Percentiles rank a stretch among this genome's conserved stretches.
These are phyloP conservation scores for Saccharomycopsis crataegensis DNA, from an alignment of 1,139 yeast genomes.

Conservation along the genomic window DNA sequence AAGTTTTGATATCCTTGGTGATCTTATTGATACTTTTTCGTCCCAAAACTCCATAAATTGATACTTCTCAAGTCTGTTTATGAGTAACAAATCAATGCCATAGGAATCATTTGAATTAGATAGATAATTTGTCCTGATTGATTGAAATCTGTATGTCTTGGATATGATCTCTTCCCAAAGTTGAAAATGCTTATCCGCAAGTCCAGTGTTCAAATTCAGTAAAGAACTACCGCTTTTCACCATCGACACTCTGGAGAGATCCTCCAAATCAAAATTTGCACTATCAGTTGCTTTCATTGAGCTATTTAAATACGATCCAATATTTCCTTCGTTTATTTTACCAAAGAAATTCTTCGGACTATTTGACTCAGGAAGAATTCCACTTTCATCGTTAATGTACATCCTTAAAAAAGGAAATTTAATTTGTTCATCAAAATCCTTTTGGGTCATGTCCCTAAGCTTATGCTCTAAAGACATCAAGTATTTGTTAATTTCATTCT, in stretches of 20 bases:
- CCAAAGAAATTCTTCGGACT: not conserved
- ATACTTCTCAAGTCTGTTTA: slow-evolving; percentile 2
- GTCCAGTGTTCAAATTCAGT: slow-evolving; percentile 5
- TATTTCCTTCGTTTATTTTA: not conserved
- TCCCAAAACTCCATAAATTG: slow-evolving; percentile 7
- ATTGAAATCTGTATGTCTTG: slow-evolving; percentile 9
- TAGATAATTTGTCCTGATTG: slow-evolving; percentile 1
- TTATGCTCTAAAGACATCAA: slow-evolving; percentile 33
- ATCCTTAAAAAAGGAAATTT: slow-evolving; percentile 33
- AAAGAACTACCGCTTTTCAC: slow-evolving; percentile 6
- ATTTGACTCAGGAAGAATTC: not conserved
- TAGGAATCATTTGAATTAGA: not conserved
- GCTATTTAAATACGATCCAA: not conserved
- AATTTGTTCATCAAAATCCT: slow-evolving; percentile 30
- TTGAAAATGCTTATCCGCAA: slow-evolving; percentile 4
- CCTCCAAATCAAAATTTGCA: not conserved
- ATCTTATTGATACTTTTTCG: slow-evolving; percentile 4
- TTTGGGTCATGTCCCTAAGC: slow-evolving; percentile 25
- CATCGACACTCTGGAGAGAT: slow-evolving; percentile 3
- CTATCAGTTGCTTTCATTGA: not conserved
- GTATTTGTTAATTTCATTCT: slow-evolving; percentile 39
- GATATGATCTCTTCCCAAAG: slow-evolving; percentile 11
- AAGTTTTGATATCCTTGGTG: slow-evolving; percentile 6
- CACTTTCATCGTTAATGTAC: slow-evolving; percentile 9
- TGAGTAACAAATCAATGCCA: slow-evolving; percentile 8